Evolutionary conservation across 441 rosid species (phyloP).

Genomic region (Erodium texanum): DNA sequence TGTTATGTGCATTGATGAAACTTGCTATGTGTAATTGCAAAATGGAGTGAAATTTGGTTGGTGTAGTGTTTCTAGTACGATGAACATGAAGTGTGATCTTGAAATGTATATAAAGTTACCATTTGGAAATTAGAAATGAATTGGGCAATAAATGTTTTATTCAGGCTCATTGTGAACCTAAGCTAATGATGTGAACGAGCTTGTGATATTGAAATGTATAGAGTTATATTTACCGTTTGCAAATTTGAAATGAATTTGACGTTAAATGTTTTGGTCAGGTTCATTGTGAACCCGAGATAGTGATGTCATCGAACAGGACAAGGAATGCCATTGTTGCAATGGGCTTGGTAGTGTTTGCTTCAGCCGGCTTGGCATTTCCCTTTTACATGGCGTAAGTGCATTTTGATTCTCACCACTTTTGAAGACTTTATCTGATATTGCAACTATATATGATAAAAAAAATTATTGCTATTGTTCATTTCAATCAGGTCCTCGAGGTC

Average conservation of each 20-base stretch:
- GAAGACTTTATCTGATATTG: neutral
- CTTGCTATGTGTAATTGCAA: neutral
- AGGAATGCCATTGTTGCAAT: constrained; percentile 61
- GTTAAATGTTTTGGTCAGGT: neutral
- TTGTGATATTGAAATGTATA: neutral
- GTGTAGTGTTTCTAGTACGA: neutral
- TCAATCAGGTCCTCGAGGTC: constrained; percentile 49
- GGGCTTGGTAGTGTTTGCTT: constrained; percentile 63
- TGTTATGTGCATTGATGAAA: neutral
- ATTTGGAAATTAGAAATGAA: neutral
- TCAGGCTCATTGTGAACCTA: neutral
- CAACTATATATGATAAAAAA: neutral
- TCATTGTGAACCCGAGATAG: neutral
- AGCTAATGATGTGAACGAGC: no score
- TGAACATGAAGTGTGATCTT: neutral
- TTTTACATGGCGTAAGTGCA: constrained; percentile 60
- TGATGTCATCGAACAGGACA: constrained; percentile 32
- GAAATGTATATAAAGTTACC: neutral
- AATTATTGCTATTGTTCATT: neutral
- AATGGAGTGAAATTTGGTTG: neutral
- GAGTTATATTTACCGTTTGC: neutral
- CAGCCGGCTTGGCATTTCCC: constrained; percentile 71
- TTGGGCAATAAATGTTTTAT: neutral
- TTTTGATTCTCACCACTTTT: neutral
- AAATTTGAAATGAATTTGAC: neutral